phyloP scores from a whole-genome alignment of 805 yeast genomes.

The Starmerella powellii region DNA sequence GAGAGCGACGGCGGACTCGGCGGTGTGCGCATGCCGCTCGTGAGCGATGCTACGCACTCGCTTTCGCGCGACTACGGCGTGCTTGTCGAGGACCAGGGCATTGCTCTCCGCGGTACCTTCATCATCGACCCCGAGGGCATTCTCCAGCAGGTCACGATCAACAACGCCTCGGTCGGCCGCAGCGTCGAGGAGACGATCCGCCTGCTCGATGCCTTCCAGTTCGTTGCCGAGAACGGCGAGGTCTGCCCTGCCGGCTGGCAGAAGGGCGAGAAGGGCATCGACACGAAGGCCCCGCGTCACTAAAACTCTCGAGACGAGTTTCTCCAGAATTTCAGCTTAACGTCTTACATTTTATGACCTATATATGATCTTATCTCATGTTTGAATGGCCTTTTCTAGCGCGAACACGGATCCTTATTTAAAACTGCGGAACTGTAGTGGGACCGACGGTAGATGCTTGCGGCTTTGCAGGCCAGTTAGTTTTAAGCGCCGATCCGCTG shows the following conservation, averaged over 20 bases:
- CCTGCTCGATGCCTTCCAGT: slow-evolving; percentile 97
- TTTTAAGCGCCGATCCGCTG: too few species aligned
- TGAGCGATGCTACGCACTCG: slow-evolving; percentile 94
- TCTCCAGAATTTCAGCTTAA: too few species aligned
- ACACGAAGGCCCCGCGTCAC: slow-evolving; percentile 26
- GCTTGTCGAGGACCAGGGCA: slow-evolving; percentile 86
- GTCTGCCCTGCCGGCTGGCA: slow-evolving; percentile 99
- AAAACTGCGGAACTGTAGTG: too few species aligned
- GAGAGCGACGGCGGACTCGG: slow-evolving; percentile 98
- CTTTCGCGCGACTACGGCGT: slow-evolving; percentile 96
- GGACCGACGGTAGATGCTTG: too few species aligned
- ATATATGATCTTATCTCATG: too few species aligned
- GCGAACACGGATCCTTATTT: too few species aligned
- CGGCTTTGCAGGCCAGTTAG: too few species aligned
- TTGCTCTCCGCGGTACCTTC: slow-evolving; percentile 96
- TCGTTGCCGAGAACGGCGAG: slow-evolving; percentile 98
- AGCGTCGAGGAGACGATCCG: slow-evolving; percentile 95
- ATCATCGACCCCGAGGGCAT: slow-evolving; percentile 91
- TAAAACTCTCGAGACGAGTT: slow-evolving; percentile 8
- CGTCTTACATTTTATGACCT: not conserved
- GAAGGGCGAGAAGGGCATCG: slow-evolving; percentile 85
- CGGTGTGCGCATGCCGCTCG: slow-evolving; percentile 81
- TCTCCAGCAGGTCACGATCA: slow-evolving; percentile 93
- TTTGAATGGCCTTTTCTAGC: too few species aligned
- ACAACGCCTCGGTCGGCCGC: slow-evolving; percentile 99